Percentiles rank a stretch among this genome's conserved stretches.
Evolutionary conservation across 805 yeast species (phyloP).

Genomic region (Ogataea paraovalis): DNA sequence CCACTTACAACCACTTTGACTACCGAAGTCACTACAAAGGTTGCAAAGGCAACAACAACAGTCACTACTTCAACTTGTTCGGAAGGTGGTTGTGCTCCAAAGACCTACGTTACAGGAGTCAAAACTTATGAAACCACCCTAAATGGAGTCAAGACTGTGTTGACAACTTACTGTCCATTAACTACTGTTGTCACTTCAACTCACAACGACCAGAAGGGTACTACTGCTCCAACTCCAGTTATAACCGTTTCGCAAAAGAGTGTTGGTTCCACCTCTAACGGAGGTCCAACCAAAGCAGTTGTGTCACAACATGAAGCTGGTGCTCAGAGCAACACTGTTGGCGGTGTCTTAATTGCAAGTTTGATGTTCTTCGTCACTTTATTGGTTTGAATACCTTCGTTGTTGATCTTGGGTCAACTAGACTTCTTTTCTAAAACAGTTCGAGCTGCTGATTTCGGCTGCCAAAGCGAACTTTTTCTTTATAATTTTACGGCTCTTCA

Average conservation of each 20-base stretch:
- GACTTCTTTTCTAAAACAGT: background rate
- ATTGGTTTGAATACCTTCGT: slow-evolving; percentile 1
- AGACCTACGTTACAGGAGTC: slow-evolving; percentile 13
- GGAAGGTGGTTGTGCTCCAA: slow-evolving; percentile 9
- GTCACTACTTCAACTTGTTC: slow-evolving; percentile 11
- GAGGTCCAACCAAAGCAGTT: slow-evolving; percentile 6
- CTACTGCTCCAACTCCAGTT: slow-evolving; percentile 4
- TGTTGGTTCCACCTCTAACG: slow-evolving; percentile 1
- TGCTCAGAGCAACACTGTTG: slow-evolving; percentile 4
- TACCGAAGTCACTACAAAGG: slow-evolving; percentile 2
- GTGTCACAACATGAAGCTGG: slow-evolving; percentile 5
- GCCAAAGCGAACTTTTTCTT: background rate
- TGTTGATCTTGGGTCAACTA: background rate
- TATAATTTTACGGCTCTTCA: background rate
- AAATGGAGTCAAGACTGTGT: slow-evolving; percentile 30
- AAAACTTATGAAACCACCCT: slow-evolving; percentile 21
- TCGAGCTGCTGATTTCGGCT: background rate
- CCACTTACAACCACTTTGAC: slow-evolving; percentile 2
- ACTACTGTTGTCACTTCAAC: slow-evolving; percentile 14
- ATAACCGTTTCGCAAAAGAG: slow-evolving; percentile 1
- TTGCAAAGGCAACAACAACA: slow-evolving; percentile 7
- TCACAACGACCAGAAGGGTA: slow-evolving; percentile 5
- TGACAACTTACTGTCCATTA: slow-evolving; percentile 35
- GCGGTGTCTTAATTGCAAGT: slow-evolving; percentile 9
- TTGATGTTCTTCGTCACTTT: slow-evolving; percentile 9